phyloP scores from a whole-genome alignment of 2,329 filamentous ascomycete genomes.

The Periconia macrospinosa region DNA sequence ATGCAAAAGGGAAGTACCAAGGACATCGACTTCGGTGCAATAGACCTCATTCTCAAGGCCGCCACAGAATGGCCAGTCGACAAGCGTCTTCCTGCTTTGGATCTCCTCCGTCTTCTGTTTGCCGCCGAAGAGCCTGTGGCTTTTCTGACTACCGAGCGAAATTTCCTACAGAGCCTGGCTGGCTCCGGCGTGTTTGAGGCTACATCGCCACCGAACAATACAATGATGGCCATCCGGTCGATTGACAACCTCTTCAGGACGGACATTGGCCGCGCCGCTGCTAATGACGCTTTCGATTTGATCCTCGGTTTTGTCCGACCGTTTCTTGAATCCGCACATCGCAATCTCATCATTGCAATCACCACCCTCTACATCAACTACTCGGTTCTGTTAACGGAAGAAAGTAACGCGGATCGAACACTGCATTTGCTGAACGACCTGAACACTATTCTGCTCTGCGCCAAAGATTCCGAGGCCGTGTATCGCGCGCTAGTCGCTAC shows the following conservation, averaged over 20 bases:
- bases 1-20: constrained; percentile 57
- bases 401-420: constrained; percentile 52
- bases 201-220: constrained; percentile 71
- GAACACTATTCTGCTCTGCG: constrained; percentile 63
- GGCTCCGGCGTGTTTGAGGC: constrained; percentile 60
- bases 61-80: constrained; percentile 78
- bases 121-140: constrained; percentile 67
- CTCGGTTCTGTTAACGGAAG: constrained; percentile 66
- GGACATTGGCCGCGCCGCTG: constrained; percentile 64
- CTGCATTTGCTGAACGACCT: constrained; percentile 64
- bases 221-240: constrained; percentile 82
- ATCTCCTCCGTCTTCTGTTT: constrained; percentile 82
- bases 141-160: constrained; percentile 56
- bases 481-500: constrained; percentile 81
- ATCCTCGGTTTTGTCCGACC: constrained; percentile 66
- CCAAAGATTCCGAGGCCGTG: constrained; percentile 78
- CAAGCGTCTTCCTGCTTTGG: constrained; percentile 80
- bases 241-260: constrained; percentile 84
- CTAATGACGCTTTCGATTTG: constrained; percentile 61
- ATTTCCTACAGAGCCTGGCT: constrained; percentile 64
- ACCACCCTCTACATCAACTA: constrained; percentile 85
- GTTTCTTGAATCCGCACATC: constrained; percentile 62
- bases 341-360: constrained; percentile 80
- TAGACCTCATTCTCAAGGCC: constrained; percentile 71
- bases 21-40: constrained; percentile 50